A percentile compares a stretch with the other conserved stretches of the same genome.
Evolutionary conservation across 202 grass and related monocot species (phyloP).

Genomic region (Miscanthus sacchariflorus): DNA sequence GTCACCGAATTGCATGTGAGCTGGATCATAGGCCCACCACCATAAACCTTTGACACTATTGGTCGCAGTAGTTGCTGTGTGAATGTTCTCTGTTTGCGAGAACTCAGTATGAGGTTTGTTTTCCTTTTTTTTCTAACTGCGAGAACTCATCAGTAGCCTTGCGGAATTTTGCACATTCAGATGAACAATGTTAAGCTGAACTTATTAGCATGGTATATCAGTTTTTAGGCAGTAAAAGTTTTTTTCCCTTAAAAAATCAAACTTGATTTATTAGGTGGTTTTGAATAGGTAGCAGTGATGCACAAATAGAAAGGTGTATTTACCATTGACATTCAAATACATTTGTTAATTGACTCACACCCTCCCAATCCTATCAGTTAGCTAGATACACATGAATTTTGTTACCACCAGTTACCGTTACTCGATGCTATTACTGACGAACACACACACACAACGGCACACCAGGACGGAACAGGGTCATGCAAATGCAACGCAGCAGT

Average conservation of each 20-base stretch:
- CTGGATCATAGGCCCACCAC: neutral
- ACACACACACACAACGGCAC: neutral
- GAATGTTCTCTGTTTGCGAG: too few relatives aligned
- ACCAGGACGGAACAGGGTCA: constrained; percentile 17
- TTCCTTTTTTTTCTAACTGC: too few relatives aligned
- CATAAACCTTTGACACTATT: neutral
- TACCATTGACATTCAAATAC: constrained; percentile 22
- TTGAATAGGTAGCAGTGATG: neutral
- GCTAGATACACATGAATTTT: constrained; percentile 34
- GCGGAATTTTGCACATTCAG: neutral
- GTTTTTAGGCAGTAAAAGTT: neutral
- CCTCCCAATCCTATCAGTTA: constrained; percentile 43
- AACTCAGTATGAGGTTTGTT: neutral
- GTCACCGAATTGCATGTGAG: too few relatives aligned
- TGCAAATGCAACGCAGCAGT: neutral
- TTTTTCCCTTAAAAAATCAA: neutral
- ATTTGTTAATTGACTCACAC: constrained; percentile 22
- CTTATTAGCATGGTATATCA: too few relatives aligned
- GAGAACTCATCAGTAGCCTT: too few relatives aligned
- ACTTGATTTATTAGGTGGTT: neutral
- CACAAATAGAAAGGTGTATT: neutral
- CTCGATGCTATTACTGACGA: neutral
- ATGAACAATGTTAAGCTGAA: neutral
- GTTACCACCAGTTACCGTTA: neutral
- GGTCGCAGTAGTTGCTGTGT: too few relatives aligned